These are phyloP conservation scores for Vanderwaltozyma verrucispora DNA, from an alignment of 805 yeast species.

Conservation along the genomic window DNA sequence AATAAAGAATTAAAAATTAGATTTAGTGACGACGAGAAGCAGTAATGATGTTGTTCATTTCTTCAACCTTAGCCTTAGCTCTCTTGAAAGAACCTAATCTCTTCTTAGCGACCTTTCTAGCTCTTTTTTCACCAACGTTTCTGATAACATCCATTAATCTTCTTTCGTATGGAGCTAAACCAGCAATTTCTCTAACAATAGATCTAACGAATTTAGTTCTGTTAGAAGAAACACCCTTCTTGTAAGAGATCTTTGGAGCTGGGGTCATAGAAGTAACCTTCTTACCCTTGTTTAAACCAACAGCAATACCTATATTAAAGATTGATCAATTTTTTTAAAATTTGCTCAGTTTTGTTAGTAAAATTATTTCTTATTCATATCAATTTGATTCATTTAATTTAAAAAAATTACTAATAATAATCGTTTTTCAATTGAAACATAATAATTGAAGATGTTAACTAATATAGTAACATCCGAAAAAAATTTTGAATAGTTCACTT, in stretches of 20 bases:
- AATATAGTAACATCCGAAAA: no score
- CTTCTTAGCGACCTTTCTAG: constrained; percentile 99
- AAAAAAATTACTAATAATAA: no score
- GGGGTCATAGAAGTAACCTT: constrained; percentile 77
- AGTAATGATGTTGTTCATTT: constrained; percentile 91
- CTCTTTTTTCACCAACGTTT: constrained; percentile 99
- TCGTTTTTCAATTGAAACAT: no score
- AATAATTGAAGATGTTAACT: no score
- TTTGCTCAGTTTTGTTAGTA: not conserved
- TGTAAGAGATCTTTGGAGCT: constrained; percentile 84
- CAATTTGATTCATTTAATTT: not conserved
- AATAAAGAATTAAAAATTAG: not conserved
- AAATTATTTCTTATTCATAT: not conserved
- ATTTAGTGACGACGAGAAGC: constrained; percentile 88
- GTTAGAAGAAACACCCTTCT: constrained; percentile 95
- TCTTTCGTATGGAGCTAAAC: constrained; percentile 99
- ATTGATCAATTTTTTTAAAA: no score
- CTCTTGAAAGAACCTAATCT: constrained; percentile 99
- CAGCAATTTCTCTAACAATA: constrained; percentile 93
- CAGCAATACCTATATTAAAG: constrained; percentile 63
- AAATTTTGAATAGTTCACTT: no score
- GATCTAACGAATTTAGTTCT: constrained; percentile 94
- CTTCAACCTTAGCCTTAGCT: constrained; percentile 99
- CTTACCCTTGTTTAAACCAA: constrained; percentile 99
- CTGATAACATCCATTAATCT: constrained; percentile 98